Conservation (phyloP, 345 rosid genomes). For the Eucalyptus globulus region DNA sequence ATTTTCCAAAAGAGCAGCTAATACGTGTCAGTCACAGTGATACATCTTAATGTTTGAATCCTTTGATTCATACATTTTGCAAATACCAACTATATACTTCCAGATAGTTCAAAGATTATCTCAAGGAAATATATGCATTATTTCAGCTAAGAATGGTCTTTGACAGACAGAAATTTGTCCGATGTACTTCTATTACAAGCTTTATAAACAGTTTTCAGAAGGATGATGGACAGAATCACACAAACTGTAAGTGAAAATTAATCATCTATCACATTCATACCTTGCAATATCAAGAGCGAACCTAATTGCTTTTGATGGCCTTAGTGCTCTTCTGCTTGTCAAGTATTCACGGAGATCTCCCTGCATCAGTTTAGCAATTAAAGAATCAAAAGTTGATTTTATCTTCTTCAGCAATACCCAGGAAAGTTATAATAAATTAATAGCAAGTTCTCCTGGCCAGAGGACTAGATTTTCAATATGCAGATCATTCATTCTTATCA, state of each 20-base stretch:
- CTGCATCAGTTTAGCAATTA: conserved; percentile 12
- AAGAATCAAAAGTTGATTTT: neutral
- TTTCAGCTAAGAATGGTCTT: neutral
- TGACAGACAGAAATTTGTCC: neutral
- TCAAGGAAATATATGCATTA: neutral
- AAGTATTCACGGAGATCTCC: conserved; percentile 67
- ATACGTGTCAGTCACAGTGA: neutral
- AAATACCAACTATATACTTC: neutral
- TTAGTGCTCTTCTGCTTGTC: conserved; percentile 49
- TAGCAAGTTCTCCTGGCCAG: neutral
- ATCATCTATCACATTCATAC: conserved; percentile 12
- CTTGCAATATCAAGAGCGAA: conserved; percentile 96
- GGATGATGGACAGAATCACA: neutral
- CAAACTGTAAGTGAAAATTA: neutral
- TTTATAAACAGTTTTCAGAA: neutral
- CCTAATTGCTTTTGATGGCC: conserved; percentile 43
- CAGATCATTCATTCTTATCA: neutral
- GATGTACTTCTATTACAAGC: neutral
- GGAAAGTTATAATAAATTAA: neutral
- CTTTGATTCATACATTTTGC: neutral
- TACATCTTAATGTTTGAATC: neutral
- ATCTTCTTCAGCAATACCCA: neutral
- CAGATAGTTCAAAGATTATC: neutral
- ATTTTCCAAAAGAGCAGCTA: neutral
- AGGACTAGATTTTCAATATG: neutral